These are phyloP conservation scores for Leptodermis oblonga DNA, from an alignment of 257 asterid genomes.

Conservation along the genomic window DNA sequence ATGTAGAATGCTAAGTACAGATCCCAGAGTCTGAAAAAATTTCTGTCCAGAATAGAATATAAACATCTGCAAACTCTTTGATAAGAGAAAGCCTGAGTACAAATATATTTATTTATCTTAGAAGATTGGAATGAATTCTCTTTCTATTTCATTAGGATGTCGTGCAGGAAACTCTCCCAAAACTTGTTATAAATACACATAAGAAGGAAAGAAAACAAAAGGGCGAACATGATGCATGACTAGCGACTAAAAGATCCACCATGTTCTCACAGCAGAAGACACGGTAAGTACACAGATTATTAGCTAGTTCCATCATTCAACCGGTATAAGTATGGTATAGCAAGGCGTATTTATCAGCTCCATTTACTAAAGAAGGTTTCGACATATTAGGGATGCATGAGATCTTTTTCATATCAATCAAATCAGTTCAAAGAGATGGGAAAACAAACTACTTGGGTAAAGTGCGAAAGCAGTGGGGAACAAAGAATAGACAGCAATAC, in stretches of 20 bases:
- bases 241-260: too few relatives aligned
- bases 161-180: neutral
- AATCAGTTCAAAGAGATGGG: neutral
- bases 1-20: neutral
- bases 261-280: too few relatives aligned
- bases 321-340: neutral
- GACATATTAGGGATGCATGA: neutral
- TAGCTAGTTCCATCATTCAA: neutral
- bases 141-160: neutral
- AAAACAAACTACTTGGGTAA: neutral
- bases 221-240: neutral
- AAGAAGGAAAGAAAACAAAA: neutral
- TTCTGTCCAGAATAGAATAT: neutral
- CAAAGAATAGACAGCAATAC: neutral
- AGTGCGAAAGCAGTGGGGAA: neutral
- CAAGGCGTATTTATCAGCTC: neutral
- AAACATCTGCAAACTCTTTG: too few relatives aligned
- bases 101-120: neutral
- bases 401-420: neutral
- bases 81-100: neutral
- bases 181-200: neutral
- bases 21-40: neutral
- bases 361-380: neutral
- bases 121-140: neutral
- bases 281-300: neutral